phyloP scores from a whole-genome alignment of 805 yeast genomes.

The Candida suzukii region DNA sequence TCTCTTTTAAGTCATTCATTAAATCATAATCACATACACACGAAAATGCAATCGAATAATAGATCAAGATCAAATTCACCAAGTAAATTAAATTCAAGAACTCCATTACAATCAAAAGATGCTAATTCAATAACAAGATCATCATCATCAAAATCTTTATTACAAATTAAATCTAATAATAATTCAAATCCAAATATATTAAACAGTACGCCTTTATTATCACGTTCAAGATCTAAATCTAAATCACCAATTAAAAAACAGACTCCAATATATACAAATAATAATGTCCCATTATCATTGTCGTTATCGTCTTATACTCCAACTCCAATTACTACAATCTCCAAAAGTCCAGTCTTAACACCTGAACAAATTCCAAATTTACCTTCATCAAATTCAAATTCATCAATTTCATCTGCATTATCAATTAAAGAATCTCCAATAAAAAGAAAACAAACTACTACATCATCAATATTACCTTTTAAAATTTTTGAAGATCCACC shows the following conservation, averaged over 20 bases:
- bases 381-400: not conserved
- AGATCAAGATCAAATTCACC: slow-evolving; percentile 6
- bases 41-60: not conserved
- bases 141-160: slow-evolving; percentile 4
- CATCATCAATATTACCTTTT: slow-evolving; percentile 4
- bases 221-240: slow-evolving; percentile 4
- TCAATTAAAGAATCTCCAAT: not conserved
- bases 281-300: not conserved
- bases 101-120: slow-evolving; percentile 5
- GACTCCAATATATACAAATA: too few relatives aligned
- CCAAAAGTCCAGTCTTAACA: not conserved
- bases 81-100: slow-evolving; percentile 2
- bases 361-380: not conserved
- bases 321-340: too few relatives aligned
- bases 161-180: not conserved
- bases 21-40: too few relatives aligned
- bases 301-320: not conserved
- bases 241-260: not conserved
- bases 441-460: not conserved
- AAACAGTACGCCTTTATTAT: not conserved
- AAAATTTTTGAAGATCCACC: slow-evolving; percentile 13
- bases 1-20: too few relatives aligned
- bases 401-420: not conserved
- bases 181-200: not conserved
- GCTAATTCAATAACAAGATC: not conserved